These are phyloP conservation scores for Linnemannia hyalina DNA, from an alignment of 192 early-diverging fungal species.

Conservation along the genomic window DNA sequence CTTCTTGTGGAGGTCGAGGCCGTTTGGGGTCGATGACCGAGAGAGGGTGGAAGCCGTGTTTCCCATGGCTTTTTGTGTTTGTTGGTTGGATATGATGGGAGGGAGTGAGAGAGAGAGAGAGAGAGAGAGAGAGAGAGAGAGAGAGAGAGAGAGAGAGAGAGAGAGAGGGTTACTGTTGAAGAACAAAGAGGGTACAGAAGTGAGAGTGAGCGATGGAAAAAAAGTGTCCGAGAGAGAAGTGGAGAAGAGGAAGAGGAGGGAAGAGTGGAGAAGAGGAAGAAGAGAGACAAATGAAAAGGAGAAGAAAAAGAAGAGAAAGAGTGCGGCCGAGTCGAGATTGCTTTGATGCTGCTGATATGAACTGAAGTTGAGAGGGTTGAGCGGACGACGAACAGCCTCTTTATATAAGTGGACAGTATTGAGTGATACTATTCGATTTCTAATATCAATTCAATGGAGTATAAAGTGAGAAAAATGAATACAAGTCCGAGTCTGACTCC, in stretches of 20 bases:
- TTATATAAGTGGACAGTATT: too few relatives aligned
- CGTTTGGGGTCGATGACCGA: constrained; percentile 6
- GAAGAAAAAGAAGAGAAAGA: background rate
- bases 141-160: background rate
- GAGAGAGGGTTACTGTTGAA: too few relatives aligned
- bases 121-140: background rate
- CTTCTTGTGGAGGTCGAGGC: constrained; percentile 25
- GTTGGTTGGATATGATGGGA: background rate
- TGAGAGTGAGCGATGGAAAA: constrained; percentile 1
- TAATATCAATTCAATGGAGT: background rate
- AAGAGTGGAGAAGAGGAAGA: background rate
- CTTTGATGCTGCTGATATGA: too few relatives aligned
- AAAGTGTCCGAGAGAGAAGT: background rate
- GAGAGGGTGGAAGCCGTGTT: constrained; percentile 30
- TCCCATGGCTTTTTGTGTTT: constrained; percentile 15
- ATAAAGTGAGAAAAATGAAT: background rate
- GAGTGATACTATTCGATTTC: background rate
- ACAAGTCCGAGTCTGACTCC: background rate
- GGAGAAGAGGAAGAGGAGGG: background rate
- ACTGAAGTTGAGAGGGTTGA: too few relatives aligned
- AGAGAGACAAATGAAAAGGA: background rate
- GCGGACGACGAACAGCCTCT: too few relatives aligned
- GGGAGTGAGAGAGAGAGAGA: background rate
- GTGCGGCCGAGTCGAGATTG: background rate
- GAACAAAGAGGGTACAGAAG: background rate